Conservation (phyloP, 345 rosid species). For the Murraya koenigii region DNA sequence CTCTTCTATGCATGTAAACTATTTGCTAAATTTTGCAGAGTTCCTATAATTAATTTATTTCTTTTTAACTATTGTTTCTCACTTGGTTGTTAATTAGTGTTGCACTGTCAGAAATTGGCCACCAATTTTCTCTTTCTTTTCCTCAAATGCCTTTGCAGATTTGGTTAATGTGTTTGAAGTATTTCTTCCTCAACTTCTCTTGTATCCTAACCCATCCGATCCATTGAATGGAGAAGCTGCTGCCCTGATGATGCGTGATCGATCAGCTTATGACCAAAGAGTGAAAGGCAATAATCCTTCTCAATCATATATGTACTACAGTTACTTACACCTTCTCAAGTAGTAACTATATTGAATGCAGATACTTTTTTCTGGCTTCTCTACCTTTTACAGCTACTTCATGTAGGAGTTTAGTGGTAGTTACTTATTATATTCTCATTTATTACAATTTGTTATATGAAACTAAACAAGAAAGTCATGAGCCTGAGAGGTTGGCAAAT, state of each 20-base stretch:
- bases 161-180: slow-evolving; percentile 94
- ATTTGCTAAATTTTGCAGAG: not conserved
- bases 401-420: not conserved
- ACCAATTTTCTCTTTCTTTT: slow-evolving; percentile 1
- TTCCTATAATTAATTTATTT: not conserved
- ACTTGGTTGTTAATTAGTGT: not conserved
- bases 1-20: not conserved
- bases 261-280: slow-evolving; percentile 67
- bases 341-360: not conserved
- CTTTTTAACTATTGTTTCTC: slow-evolving; percentile 7
- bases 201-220: slow-evolving; percentile 95
- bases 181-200: slow-evolving; percentile 96
- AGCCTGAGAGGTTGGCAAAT: not conserved
- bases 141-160: slow-evolving; percentile 45
- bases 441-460: not conserved
- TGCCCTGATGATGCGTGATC: slow-evolving; percentile 94
- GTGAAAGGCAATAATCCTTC: slow-evolving; percentile 64
- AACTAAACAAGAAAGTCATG: not conserved
- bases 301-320: not conserved
- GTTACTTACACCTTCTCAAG: not conserved
- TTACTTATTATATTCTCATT: not conserved
- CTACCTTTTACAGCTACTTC: not conserved
- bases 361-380: not conserved
- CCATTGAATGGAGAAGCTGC: slow-evolving; percentile 99
- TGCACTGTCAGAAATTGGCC: slow-evolving; percentile 1